phyloP scores from a whole-genome alignment of 306 rosid species.

The Trichosanthes cucumerina region DNA sequence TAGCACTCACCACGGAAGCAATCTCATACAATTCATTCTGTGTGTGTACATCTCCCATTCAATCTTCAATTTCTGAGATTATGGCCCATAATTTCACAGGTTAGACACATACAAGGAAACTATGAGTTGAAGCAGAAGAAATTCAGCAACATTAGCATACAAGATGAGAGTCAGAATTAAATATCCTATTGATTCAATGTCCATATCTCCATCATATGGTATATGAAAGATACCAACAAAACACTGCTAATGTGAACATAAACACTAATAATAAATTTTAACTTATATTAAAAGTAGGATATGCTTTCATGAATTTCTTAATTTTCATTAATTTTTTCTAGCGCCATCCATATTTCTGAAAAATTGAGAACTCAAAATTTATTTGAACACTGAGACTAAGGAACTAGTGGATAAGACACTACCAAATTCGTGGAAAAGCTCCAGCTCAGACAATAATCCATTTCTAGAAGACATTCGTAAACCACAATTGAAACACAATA shows the following conservation, averaged over 20 bases:
- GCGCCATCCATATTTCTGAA: background rate
- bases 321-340: background rate
- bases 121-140: background rate
- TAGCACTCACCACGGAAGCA: constrained; percentile 21
- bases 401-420: background rate
- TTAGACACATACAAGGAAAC: background rate
- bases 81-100: background rate
- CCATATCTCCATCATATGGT: background rate
- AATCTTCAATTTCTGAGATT: constrained; percentile 20
- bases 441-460: background rate
- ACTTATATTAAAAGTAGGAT: background rate
- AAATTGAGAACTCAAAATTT: background rate
- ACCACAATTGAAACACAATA: background rate
- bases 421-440: background rate
- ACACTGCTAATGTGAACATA: background rate
- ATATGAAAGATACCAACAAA: background rate
- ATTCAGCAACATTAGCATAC: background rate
- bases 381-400: background rate
- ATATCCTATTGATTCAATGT: background rate
- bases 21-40: constrained; percentile 18
- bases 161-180: background rate
- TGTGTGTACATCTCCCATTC: constrained; percentile 22
- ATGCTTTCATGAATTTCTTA: background rate
- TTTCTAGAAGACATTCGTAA: background rate
- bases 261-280: background rate